Base-by-base conservation (phyloP, 1,284 basidiomycete species). In the Cutaneotrichosporon spelunceum region DNA sequence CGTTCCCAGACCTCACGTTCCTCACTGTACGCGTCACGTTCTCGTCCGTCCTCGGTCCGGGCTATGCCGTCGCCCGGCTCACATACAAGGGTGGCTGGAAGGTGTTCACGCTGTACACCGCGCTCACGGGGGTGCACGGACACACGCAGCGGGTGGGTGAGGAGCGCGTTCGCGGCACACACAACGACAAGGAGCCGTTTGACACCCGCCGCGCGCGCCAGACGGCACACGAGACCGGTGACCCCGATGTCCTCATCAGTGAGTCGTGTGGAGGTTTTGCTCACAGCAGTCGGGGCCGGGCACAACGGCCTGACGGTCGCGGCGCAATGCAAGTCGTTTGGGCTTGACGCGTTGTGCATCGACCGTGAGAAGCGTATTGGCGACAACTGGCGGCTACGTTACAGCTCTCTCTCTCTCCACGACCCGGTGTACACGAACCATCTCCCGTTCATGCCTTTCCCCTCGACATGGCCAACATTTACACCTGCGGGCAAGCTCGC, bases 301-400 rank as follows among this genome's bases (percentile, higher is more conserved):
- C 87, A 88, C 72, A 82, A 83, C 57, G 88, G 87, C 13, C 73
- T 89, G 39, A 83, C 81, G 3, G 70, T 84, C 9, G 86, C 85
- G 4, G 87, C 86, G 44, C 78, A 85, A 53, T 75, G 87, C 61
- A 85, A 85, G 72, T 71, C 80, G 30, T 72, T 86, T 9, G 85
- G 81, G 42, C 76, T 88, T 21, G 73, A 80, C 5, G 77, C 81
- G 21, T 74, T 88, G 19, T 75, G 87, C 21, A 73, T 87, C 42
- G 86, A 87, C 69, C 80, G 78, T 61, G 79, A 83, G 47, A 69
- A 78, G 36, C 78, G 84, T 21, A 78, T 86, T 13, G 86, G 85
- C 0, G 82, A 86, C 68, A 82, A 83, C 63, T 87, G 86, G 85
- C 77, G 84, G 60, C 44, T 67, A 19, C 77, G 86, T n/a, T 87